phyloP scores from a whole-genome alignment of 768 basidiomycete species.

The Boletus rufocinnamomeus region DNA sequence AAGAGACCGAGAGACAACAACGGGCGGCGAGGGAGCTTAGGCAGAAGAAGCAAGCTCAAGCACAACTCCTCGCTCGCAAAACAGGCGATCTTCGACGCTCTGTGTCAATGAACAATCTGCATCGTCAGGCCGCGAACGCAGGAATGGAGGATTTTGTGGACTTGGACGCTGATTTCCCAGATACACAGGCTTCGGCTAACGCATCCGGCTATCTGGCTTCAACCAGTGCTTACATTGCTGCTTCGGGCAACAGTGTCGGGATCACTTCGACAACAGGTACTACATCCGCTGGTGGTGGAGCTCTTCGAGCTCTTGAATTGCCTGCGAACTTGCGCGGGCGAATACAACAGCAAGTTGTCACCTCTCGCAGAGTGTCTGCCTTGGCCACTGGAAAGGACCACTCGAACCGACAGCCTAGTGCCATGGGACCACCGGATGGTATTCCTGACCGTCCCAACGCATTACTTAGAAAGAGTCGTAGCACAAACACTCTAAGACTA shows the following conservation, averaged over 20 bases:
- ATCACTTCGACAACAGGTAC: conserved; percentile 92
- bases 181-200: conserved; percentile 53
- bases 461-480: conserved; percentile 70
- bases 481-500: conserved; percentile 74
- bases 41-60: conserved; percentile 32
- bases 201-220: conserved; percentile 74
- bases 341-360: conserved; percentile 65
- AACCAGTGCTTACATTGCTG: conserved; percentile 70
- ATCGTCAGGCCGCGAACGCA: conserved; percentile 47
- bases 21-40: conserved; percentile 30
- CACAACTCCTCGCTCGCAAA: conserved; percentile 31
- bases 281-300: conserved; percentile 59
- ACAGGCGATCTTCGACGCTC: conserved; percentile 67
- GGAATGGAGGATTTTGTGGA: conserved; percentile 46
- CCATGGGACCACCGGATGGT: conserved; percentile 70
- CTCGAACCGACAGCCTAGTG: conserved; percentile 31
- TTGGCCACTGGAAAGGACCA: conserved; percentile 30
- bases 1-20: conserved; percentile 36
- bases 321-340: conserved; percentile 56
- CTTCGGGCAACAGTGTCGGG: conserved; percentile 92
- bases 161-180: conserved; percentile 40
- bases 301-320: conserved; percentile 49
- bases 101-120: conserved; percentile 76
- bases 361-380: conserved; percentile 54
- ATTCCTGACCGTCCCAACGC: conserved; percentile 54